Evolutionary conservation across 179 eudicot genomes (phyloP).

Genomic region (Silene noctiflora): DNA sequence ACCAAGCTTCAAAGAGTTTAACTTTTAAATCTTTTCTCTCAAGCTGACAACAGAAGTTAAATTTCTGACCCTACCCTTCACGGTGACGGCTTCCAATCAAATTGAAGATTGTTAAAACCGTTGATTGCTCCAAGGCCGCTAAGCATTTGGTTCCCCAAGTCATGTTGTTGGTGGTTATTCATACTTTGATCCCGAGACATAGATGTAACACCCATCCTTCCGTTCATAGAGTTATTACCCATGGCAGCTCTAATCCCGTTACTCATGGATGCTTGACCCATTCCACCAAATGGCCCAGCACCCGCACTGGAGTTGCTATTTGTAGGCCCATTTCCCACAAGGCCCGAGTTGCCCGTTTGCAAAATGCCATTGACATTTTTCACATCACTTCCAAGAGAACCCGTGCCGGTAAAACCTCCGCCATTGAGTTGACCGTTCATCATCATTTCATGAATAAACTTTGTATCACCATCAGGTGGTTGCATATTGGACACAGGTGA

Average conservation of each 20-base stretch:
- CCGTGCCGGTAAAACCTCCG: conserved; percentile 21
- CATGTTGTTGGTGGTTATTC: conserved; percentile 65
- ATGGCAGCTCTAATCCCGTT: conserved; percentile 61
- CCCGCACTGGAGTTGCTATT: conserved; percentile 37
- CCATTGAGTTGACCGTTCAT: conserved; percentile 49
- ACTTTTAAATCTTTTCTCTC: not conserved
- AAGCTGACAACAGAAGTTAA: not conserved
- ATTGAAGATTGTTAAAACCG: conserved; percentile 71
- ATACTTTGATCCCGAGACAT: conserved; percentile 46
- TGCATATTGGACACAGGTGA: conserved; percentile 30
- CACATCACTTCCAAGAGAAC: too few relatives aligned
- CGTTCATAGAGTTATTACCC: conserved; percentile 53
- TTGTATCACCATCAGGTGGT: conserved; percentile 45
- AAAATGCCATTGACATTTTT: too few relatives aligned
- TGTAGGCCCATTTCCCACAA: conserved; percentile 41
- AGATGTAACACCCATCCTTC: conserved; percentile 47
- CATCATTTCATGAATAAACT: conserved; percentile 77
- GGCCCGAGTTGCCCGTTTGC: conserved; percentile 18
- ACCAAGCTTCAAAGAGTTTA: conserved; percentile 15
- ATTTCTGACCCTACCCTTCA: conserved; percentile 20
- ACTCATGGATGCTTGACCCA: conserved; percentile 53
- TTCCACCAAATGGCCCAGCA: conserved; percentile 46
- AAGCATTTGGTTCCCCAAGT: conserved; percentile 59
- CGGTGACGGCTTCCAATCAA: conserved; percentile 82
- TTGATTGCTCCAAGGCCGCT: conserved; percentile 72